phyloP scores from a whole-genome alignment of 2,329 filamentous ascomycete species.

The Fusarium beomiforme region DNA sequence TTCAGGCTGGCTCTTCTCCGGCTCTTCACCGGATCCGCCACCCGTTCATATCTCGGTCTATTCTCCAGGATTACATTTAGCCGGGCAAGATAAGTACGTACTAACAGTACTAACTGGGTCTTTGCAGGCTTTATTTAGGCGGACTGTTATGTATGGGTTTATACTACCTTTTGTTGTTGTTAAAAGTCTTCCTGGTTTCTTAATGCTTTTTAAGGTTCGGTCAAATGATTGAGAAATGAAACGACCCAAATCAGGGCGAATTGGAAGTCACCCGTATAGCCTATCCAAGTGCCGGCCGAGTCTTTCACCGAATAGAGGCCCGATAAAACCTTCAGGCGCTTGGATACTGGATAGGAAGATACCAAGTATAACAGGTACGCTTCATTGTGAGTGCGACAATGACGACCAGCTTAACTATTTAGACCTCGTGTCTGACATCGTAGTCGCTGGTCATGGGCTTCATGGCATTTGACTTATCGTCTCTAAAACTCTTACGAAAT shows the following conservation, averaged over 20 bases:
- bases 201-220: neutral
- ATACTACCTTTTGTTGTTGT: neutral
- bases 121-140: conserved; percentile 20
- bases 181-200: neutral
- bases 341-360: neutral
- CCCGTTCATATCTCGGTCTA: conserved; percentile 41
- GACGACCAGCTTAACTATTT: neutral
- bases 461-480: neutral
- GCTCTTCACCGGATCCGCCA: conserved; percentile 36
- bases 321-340: neutral
- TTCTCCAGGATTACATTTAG: conserved; percentile 39
- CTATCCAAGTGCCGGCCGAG: conserved; percentile 10
- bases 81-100: conserved; percentile 27
- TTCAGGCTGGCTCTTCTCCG: conserved; percentile 22
- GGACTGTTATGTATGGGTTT: conserved; percentile 4
- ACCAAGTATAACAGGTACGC: neutral
- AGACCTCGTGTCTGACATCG: neutral
- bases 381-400: conserved; percentile 1
- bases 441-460: neutral
- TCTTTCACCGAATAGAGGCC: conserved; percentile 10
- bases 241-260: neutral
- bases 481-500: neutral
- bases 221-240: conserved; percentile 14
- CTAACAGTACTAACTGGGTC: conserved; percentile 16
- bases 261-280: conserved; percentile 1